Conservation (phyloP, 2,329 filamentous ascomycete genomes). For the Dactylonectria macrodidyma region DNA sequence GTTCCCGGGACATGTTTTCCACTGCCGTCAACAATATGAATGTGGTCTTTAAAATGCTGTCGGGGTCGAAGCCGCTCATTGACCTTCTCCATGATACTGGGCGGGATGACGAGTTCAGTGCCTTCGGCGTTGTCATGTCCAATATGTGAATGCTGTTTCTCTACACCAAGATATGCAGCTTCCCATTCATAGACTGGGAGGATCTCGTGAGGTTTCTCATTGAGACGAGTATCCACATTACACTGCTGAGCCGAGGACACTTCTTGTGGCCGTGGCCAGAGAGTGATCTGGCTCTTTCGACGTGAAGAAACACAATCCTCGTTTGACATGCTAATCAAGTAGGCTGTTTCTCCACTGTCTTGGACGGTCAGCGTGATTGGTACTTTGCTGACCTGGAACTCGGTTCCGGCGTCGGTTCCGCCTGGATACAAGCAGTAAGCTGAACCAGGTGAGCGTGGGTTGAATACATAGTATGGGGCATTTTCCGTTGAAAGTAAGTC, state of each 20-base stretch:
- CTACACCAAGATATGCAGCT: too few species aligned
- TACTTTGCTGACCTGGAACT: conserved; percentile 29
- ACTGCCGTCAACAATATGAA: conserved; percentile 31
- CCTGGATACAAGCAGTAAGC: conserved; percentile 37
- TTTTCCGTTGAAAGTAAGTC: conserved; percentile 6
- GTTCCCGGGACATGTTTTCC: conserved; percentile 31
- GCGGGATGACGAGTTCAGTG: conserved; percentile 8
- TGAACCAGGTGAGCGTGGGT: conserved; percentile 30
- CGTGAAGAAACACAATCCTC: conserved; percentile 21
- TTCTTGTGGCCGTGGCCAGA: conserved; percentile 31
- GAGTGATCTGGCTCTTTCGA: conserved; percentile 19
- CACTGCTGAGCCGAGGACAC: conserved; percentile 5
- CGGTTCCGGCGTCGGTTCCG: conserved; percentile 1
- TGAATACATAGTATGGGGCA: conserved; percentile 39
- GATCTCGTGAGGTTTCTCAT: neutral
- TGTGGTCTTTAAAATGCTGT: conserved; percentile 33
- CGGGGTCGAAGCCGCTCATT: conserved; percentile 39
- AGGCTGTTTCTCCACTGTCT: conserved; percentile 24
- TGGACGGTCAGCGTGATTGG: conserved; percentile 29
- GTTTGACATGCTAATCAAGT: conserved; percentile 31
- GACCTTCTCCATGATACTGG: conserved; percentile 36
- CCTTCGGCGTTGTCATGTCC: neutral
- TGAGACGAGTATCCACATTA: neutral
- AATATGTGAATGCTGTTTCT: neutral
- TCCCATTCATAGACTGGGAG: neutral